These are phyloP conservation scores for Aspergillus aculeatinus DNA, from an alignment of 2,329 filamentous ascomycete species.

Conservation along the genomic window DNA sequence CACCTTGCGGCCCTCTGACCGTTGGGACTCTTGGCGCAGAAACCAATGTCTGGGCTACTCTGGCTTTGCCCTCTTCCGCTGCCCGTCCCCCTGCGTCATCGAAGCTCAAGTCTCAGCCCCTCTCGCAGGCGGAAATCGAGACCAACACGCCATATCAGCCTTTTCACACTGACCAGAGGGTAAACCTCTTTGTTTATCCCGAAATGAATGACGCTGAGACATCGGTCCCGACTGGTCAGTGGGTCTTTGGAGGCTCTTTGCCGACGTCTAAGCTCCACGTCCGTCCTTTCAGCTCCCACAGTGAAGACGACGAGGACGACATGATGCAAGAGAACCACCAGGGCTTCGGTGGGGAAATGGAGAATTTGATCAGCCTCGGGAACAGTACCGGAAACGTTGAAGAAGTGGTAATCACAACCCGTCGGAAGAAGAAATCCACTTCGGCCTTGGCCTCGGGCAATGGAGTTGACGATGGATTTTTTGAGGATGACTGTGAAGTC, in stretches of 20 bases:
- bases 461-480: constrained; percentile 68
- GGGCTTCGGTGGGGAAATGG: constrained; percentile 44
- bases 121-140: constrained; percentile 85
- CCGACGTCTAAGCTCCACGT: constrained; percentile 50
- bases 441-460: constrained; percentile 33
- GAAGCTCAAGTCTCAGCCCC: constrained; percentile 50
- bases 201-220: constrained; percentile 42
- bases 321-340: constrained; percentile 29
- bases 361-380: constrained; percentile 52
- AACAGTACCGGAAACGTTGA: constrained; percentile 62
- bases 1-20: constrained; percentile 57
- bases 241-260: constrained; percentile 56
- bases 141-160: constrained; percentile 94
- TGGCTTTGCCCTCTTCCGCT: constrained; percentile 40
- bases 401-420: constrained; percentile 79
- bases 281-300: constrained; percentile 43
- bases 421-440: constrained; percentile 60
- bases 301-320: constrained; percentile 40
- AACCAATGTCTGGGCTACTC: constrained; percentile 35
- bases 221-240: constrained; percentile 36
- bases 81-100: constrained; percentile 45
- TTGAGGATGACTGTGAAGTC: constrained; percentile 90
- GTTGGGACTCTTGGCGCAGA: constrained; percentile 56
- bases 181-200: constrained; percentile 70
- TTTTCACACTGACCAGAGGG: constrained; percentile 86